A percentile compares a stretch with the other conserved stretches of the same genome.
Evolutionary conservation across 768 basidiomycete genomes (phyloP).

Genomic region (Lactifluus rugatus): DNA sequence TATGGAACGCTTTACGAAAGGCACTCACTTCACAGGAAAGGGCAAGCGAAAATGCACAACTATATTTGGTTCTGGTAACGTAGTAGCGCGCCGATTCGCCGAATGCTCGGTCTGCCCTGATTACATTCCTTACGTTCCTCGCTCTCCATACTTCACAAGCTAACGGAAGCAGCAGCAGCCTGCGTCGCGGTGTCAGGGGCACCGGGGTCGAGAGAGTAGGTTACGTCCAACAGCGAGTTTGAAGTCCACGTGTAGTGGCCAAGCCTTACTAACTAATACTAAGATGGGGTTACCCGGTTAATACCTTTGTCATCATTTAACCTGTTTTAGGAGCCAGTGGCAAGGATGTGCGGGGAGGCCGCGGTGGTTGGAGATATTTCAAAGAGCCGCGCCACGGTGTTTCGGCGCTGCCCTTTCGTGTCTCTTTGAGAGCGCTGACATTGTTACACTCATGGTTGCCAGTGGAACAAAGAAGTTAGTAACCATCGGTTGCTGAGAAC

Average conservation of each 20-base stretch:
- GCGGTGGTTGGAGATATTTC: neutral
- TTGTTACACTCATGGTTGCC: too few species aligned
- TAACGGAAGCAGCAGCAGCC: neutral
- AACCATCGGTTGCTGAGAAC: neutral
- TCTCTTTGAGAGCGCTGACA: neutral
- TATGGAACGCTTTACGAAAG: too few species aligned
- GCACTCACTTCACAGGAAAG: neutral
- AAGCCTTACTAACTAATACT: too few species aligned
- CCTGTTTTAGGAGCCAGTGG: too few species aligned
- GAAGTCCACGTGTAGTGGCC: too few species aligned
- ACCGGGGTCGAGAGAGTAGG: neutral
- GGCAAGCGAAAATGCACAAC: neutral
- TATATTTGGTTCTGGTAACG: neutral
- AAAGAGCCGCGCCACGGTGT: neutral
- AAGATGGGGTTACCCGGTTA: too few species aligned
- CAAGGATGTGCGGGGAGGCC: too few species aligned
- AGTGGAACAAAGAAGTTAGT: neutral
- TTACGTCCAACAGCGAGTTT: too few species aligned
- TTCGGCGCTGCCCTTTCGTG: neutral
- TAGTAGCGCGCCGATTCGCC: too few species aligned
- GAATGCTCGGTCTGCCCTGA: neutral
- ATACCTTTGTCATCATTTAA: too few species aligned
- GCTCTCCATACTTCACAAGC: neutral
- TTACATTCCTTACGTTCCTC: neutral
- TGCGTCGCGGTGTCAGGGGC: neutral